Evolutionary conservation across 148 eudicot genomes (phyloP).

Genomic region (Oxyria digyna): DNA sequence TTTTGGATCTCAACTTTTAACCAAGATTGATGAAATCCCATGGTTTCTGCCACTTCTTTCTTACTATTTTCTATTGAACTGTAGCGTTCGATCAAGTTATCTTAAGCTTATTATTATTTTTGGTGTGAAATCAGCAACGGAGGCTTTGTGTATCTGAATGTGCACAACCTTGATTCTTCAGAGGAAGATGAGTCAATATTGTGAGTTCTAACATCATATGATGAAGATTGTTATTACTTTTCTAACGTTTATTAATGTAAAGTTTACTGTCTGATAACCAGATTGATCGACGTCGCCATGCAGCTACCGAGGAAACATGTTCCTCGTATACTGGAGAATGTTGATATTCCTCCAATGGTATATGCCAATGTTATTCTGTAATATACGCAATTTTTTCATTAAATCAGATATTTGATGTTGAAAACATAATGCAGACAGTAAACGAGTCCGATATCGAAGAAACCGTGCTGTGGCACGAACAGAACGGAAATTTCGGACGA

Average conservation of each 20-base stretch:
- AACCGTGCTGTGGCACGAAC: neutral
- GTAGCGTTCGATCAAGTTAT: neutral
- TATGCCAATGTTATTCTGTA: neutral
- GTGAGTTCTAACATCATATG: slow-evolving; percentile 1
- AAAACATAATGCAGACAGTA: neutral
- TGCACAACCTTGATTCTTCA: neutral
- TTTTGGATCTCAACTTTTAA: neutral
- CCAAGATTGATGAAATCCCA: neutral
- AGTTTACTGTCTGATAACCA: neutral
- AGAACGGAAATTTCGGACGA: neutral
- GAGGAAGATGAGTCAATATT: neutral
- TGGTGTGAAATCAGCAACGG: neutral
- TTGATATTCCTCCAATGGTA: neutral
- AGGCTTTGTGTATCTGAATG: neutral
- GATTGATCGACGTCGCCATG: too few relatives aligned
- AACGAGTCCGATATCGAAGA: neutral
- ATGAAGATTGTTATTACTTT: neutral
- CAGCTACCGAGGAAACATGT: neutral
- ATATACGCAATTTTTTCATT: neutral
- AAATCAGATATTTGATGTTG: neutral
- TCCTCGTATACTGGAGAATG: neutral
- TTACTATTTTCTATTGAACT: too few relatives aligned
- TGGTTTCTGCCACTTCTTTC: neutral
- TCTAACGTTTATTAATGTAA: neutral
- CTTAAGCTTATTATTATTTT: neutral